Base-by-base conservation (phyloP, 2,329 filamentous ascomycete species). In the Talaromyces sp. region DNA sequence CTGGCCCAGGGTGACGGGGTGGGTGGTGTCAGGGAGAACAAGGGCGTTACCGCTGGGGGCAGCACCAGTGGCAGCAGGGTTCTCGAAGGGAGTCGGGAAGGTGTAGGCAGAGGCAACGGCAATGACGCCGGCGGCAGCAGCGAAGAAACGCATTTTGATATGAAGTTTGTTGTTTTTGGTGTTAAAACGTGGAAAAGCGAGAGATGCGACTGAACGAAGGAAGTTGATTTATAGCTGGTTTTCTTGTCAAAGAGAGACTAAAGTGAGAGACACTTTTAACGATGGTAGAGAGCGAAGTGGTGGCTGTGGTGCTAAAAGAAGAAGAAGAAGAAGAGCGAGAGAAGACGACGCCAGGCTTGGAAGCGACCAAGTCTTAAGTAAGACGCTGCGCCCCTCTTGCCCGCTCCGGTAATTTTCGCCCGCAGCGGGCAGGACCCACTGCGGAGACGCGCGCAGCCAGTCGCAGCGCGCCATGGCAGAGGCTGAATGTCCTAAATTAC, bases 1-100 rank as follows among this genome's bases (percentile, higher is more conserved):
- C 72, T 80, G 70, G 72, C 84, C 84, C 63, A 74, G 84, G n/a
- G 81, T 80, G 59, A 88, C 83, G 59, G 81, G 71, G 71, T 82
- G 75, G 69, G 79, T 76, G 65, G 84, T 72, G 60, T 79, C 77
- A 33, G 84, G 85, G 25, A 71, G 72, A 64, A 67, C 67, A 75
- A 87, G 83, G 57, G 85, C 75, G 73, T 88, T 88, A 69, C 84
- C 85, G 57, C 60, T 58, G 39, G 76, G 77, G 22, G 51, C 3
- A 63, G 73, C 62, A 59, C 49, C 61, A 33, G 39, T 53, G 56
- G 73, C 73, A 73, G 68, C 78, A 69, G 63, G 75, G 74, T 39
- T 66, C 19, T 25, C 44, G 25, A 57, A 63, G 57, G 55, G 55
- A 55, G 57, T 63, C 28, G 57, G 61, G 54, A 57, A 60, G 28